These are phyloP conservation scores for Phytophthora pini DNA, from an alignment of 352 stramenopile species.

Conservation along the genomic window DNA sequence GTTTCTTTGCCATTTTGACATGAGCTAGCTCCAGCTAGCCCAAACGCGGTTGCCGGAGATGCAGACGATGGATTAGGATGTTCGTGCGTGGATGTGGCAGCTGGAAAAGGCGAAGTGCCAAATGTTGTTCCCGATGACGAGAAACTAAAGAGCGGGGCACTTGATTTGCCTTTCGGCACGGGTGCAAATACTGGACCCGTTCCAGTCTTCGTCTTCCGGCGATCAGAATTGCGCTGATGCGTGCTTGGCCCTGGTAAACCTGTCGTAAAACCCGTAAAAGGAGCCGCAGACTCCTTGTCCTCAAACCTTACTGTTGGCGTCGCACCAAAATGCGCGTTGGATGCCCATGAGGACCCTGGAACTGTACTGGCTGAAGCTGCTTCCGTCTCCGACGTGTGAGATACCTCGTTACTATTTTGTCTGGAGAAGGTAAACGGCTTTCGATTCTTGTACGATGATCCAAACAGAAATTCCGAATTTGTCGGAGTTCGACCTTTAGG, in stretches of 20 bases:
- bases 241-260: conserved; percentile 18
- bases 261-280: conserved; percentile 27
- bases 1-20: neutral
- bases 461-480: conserved; percentile 32
- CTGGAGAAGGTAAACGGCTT: conserved; percentile 19
- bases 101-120: conserved; percentile 12
- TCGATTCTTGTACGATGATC: conserved; percentile 39
- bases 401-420: conserved; percentile 18
- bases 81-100: conserved; percentile 7
- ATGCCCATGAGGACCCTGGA: neutral
- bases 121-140: conserved; percentile 7
- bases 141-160: neutral
- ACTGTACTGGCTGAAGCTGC: neutral
- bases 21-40: neutral
- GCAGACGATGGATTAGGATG: conserved; percentile 5
- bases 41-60: neutral
- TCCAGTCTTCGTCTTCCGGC: conserved; percentile 25
- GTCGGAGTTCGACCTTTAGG: neutral
- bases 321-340: conserved; percentile 1
- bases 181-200: conserved; percentile 12
- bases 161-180: neutral
- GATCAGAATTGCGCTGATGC: conserved; percentile 13
- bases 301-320: conserved; percentile 1
- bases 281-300: neutral
- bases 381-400: conserved; percentile 1